Evolutionary conservation across 2,329 filamentous ascomycete species (phyloP).

Genomic region (Exserohilum turcica): DNA sequence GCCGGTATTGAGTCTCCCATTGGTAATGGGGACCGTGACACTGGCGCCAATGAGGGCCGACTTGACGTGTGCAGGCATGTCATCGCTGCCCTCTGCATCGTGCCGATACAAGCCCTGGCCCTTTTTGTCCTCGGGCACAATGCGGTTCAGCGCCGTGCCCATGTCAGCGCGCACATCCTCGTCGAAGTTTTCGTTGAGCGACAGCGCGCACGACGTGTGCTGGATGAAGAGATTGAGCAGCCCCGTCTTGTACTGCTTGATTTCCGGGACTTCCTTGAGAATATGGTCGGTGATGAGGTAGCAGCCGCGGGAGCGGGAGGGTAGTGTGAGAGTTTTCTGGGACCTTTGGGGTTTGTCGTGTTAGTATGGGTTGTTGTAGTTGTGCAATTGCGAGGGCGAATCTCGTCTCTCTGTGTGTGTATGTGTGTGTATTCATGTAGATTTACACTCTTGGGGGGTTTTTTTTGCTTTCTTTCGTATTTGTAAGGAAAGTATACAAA

Average conservation of each 20-base stretch:
- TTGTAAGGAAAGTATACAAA: not conserved
- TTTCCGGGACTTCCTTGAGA: slow-evolving; percentile 73
- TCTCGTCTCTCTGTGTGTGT: no score
- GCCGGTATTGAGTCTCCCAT: slow-evolving; percentile 74
- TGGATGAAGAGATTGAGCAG: slow-evolving; percentile 86
- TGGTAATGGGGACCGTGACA: slow-evolving; percentile 85
- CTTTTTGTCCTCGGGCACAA: slow-evolving; percentile 77
- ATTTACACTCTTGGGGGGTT: no score
- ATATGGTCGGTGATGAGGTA: slow-evolving; percentile 89
- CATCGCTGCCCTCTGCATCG: slow-evolving; percentile 82
- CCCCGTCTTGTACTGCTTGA: slow-evolving; percentile 76
- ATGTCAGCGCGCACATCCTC: slow-evolving; percentile 87
- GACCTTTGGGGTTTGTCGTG: no score
- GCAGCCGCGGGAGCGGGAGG: slow-evolving; percentile 75
- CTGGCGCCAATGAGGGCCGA: slow-evolving; percentile 86
- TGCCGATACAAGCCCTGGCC: slow-evolving; percentile 73
- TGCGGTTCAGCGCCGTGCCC: slow-evolving; percentile 88
- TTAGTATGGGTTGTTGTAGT: no score
- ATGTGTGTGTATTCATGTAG: no score
- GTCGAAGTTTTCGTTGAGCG: slow-evolving; percentile 91
- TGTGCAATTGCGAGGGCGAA: no score
- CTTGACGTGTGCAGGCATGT: slow-evolving; percentile 98
- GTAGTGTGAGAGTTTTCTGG: slow-evolving; percentile 84
- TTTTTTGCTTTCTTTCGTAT: not conserved
- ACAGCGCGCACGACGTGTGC: slow-evolving; percentile 90